Evolutionary conservation across 2,329 filamentous ascomycete species (phyloP).

Genomic region (Sclerotinia glacialis): DNA sequence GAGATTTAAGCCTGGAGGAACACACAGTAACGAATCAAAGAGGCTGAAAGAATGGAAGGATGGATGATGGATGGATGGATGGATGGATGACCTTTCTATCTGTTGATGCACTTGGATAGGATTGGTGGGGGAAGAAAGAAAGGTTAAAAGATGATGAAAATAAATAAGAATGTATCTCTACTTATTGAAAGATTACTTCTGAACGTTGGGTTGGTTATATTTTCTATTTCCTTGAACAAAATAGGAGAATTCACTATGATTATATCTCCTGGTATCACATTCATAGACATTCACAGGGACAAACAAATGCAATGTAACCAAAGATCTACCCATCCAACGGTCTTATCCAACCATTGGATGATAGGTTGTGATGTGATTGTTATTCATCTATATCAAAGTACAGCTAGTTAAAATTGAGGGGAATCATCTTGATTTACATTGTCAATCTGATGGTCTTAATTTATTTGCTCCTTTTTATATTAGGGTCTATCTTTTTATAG

Average conservation of each 20-base stretch:
- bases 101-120: neutral
- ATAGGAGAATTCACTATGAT: slow-evolving; percentile 7
- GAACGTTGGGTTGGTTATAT: no score
- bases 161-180: no score
- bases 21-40: neutral
- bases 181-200: no score
- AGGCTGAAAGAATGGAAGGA: neutral
- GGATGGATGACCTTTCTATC: neutral
- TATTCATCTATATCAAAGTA: neutral
- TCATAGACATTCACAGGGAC: neutral
- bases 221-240: neutral
- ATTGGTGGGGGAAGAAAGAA: neutral
- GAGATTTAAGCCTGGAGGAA: neutral
- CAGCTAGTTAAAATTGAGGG: neutral
- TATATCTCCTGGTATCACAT: neutral
- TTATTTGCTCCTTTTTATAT: neutral
- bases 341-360: neutral
- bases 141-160: no score
- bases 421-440: neutral
- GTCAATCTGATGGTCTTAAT: no score
- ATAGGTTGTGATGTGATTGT: neutral
- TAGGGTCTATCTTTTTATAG: no score
- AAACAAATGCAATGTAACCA: neutral
- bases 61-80: no score
- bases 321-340: neutral